Conservation (phyloP, 805 yeast genomes). For the Scheffersomyces coipomensis region DNA sequence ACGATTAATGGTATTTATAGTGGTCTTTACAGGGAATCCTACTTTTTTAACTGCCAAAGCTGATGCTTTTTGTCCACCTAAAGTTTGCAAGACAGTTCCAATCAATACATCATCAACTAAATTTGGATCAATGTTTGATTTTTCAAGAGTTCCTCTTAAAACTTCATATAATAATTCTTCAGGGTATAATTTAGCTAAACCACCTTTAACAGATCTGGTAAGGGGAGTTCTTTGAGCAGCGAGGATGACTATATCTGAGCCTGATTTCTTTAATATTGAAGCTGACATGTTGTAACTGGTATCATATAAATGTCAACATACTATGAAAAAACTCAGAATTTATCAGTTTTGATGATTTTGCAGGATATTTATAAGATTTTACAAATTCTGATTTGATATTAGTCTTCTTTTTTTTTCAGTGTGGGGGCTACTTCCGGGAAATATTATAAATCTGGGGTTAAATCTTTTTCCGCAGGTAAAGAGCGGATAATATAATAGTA, state of each 20-base stretch:
- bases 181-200: slow-evolving; percentile 31
- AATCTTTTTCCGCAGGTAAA: no score
- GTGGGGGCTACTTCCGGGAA: background rate
- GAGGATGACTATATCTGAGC: slow-evolving; percentile 32
- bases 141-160: slow-evolving; percentile 24
- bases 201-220: slow-evolving; percentile 35
- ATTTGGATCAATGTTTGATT: slow-evolving; percentile 18
- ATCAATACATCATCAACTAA: slow-evolving; percentile 33
- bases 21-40: slow-evolving; percentile 32
- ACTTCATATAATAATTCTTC: slow-evolving; percentile 31
- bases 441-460: background rate
- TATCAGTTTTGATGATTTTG: background rate
- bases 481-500: no score
- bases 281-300: no score
- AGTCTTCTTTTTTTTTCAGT: no score
- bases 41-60: slow-evolving; percentile 32
- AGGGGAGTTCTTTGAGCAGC: slow-evolving; percentile 36
- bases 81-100: slow-evolving; percentile 35
- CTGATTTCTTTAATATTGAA: slow-evolving; percentile 17
- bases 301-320: no score
- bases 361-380: no score
- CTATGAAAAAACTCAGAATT: no score
- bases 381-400: no score
- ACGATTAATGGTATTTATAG: slow-evolving; percentile 34
- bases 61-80: slow-evolving; percentile 38